These are phyloP conservation scores for Trichoderma atrobrunneum DNA, from an alignment of 2,329 filamentous ascomycete genomes.

Conservation along the genomic window DNA sequence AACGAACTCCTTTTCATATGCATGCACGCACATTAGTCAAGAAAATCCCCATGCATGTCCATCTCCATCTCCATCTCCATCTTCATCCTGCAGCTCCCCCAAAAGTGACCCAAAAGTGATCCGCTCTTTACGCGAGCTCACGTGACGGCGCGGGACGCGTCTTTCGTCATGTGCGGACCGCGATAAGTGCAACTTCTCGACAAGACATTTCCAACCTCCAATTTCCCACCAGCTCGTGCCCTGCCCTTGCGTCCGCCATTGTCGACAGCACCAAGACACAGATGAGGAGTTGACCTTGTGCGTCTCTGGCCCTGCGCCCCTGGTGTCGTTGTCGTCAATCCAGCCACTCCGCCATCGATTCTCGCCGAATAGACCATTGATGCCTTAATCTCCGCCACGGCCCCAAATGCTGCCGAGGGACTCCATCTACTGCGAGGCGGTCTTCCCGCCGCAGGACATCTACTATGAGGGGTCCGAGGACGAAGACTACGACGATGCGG, in stretches of 20 bases:
- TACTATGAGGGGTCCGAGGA: constrained; percentile 58
- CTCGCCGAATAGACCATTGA: constrained; percentile 11
- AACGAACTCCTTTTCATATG: background rate
- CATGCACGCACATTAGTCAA: background rate
- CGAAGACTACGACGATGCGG: constrained; percentile 48
- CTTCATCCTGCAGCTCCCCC: background rate
- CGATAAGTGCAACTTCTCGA: background rate
- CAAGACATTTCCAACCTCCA: background rate
- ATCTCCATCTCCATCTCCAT: background rate
- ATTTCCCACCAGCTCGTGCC: background rate
- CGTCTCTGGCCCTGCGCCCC: background rate
- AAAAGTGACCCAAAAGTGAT: background rate
- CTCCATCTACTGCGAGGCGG: constrained; percentile 47
- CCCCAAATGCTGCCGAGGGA: constrained; percentile 30
- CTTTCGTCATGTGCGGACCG: constrained; percentile 16
- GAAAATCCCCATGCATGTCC: background rate
- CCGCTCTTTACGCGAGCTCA: constrained; percentile 36
- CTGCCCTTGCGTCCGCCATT: background rate
- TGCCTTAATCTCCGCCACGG: constrained; percentile 23
- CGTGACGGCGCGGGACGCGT: constrained; percentile 37
- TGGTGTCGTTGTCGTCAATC: background rate
- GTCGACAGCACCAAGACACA: background rate
- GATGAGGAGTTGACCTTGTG: background rate
- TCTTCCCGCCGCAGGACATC: constrained; percentile 43
- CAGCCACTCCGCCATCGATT: background rate